phyloP scores from a whole-genome alignment of 2,329 filamentous ascomycete genomes.

The Diaporthe vaccinii region DNA sequence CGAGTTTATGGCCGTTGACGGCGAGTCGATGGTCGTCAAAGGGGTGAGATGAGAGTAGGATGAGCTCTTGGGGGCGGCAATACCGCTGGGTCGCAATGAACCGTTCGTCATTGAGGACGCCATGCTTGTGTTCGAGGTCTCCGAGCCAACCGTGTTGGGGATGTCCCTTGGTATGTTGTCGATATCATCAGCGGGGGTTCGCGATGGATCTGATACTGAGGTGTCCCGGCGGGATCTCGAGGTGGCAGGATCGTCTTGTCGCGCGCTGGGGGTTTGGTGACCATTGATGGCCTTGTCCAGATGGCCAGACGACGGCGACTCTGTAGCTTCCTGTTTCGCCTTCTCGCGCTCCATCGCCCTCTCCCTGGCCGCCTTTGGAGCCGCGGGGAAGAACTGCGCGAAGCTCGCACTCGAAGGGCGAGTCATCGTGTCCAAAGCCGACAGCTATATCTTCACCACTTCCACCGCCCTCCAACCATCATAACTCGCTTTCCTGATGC shows the following conservation, averaged over 20 bases:
- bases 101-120: conserved; percentile 78
- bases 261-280: conserved; percentile 43
- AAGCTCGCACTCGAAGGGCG: conserved; percentile 82
- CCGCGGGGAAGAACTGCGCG: conserved; percentile 88
- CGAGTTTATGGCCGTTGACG: conserved; percentile 61
- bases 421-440: conserved; percentile 73
- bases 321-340: conserved; percentile 64
- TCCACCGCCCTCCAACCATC: conserved; percentile 69
- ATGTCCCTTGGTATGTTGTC: conserved; percentile 75
- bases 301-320: conserved; percentile 45
- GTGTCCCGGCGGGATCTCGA: conserved; percentile 53
- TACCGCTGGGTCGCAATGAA: conserved; percentile 56
- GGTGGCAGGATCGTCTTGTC: conserved; percentile 47
- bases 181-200: conserved; percentile 64
- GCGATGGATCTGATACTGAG: conserved; percentile 53
- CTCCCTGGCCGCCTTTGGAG: conserved; percentile 75
- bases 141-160: conserved; percentile 78
- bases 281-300: conserved; percentile 45
- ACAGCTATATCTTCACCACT: conserved; percentile 63
- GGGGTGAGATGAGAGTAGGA: conserved; percentile 64
- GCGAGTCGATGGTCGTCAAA: conserved; percentile 66
- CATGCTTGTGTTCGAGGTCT: conserved; percentile 79
- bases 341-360: conserved; percentile 72
- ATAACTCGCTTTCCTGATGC: conserved; percentile 59
- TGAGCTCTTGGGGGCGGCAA: conserved; percentile 54